Base-by-base conservation (phyloP, 176 grass and related monocot genomes). In the Urochloa ruziziensis region DNA sequence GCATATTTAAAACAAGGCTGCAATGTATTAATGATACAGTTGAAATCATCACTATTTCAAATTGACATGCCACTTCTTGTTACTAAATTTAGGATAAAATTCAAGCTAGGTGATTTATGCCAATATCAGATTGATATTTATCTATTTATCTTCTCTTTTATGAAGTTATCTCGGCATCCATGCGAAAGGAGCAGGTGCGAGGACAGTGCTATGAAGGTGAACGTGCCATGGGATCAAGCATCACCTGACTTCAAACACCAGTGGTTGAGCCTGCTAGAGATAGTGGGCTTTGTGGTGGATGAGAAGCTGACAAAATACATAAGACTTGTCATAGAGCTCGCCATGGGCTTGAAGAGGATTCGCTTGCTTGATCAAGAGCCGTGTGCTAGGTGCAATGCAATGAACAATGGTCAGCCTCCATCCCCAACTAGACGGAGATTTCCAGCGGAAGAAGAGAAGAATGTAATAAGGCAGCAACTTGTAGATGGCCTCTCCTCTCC, bases 91-190 rank as follows among this genome's bases (percentile, higher is more conserved):
- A 14, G 2, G 14, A 62, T 32, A 39, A 67, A 4, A 67, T 67
- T 40, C 6, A 36, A 23, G 33, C 33, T 67, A 37, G 63, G 33
- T 67, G 34, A 10, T 39, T 4, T 7, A 62, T 16, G 59, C 13
- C 10, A 14, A 62, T 62, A 25, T 17, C 4, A 40, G 4, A 17
- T 10, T 13, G 11, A 16, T 12, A 5, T 67, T 39, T n/a, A 1
- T 39, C 34, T 67, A 23, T 39, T 19, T 3, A 0, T 70, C 6
- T 44, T 27, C 23, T 29, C 5, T 71, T 47, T 7, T 46, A 11
- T 67, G 46, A 67, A 84, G 82, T 30, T 84, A 77, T 37, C 14
- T 11, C 21, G 2, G 7, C 82, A 84, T 67, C 49, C 62, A 23
- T 84, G 82, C 7, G 27, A 18, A 53, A 77, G 14, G 2, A 33